Evolutionary conservation across 768 basidiomycete genomes (phyloP), one percentile per base, ranked within the genome.

Genomic region (Favolaschia claudopus): DNA sequence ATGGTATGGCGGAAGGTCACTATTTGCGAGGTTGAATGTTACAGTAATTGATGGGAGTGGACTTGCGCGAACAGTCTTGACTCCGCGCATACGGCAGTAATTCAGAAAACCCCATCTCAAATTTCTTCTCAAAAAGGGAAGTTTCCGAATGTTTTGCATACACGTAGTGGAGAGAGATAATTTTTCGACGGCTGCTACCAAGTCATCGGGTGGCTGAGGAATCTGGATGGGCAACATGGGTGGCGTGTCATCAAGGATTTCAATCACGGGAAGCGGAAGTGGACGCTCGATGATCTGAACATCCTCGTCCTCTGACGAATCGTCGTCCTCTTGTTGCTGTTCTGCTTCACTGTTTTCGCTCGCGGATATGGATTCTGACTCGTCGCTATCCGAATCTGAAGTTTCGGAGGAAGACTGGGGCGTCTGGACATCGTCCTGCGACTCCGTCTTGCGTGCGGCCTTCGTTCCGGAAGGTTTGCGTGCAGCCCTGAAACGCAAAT

Each of bases 51-150:
- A 40, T 4, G 43, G 29, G 25, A 10, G 6, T 4, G 14, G 2
- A 25, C 22, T 10, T 2, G 38, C 66, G 48, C 19, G 40, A 24
- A 50, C 46, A 12, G 72, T 73, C 4, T 76, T 73, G 25, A 88
- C 66, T 10, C 74, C 72, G 14, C 72, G 63, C 33, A 49, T 58
- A 27, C 51, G 60, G 66, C 86, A 89, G 20, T 75, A 75, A 19
- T 58, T 34, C n/a, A 52, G 58, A 65, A 89, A 89, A 1, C 84
- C 83, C 3, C 45, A 63, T 14, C 77, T 75, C 17, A 90, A 64
- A 62, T 83, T 85, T 12, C 85, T 82, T 25, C 69, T 73, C 20
- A 88, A 74, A 66, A 89, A 90, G 0, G 89, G 89, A 6, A 89
- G 76, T 47, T 73, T 74, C 15, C 59, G 62, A 12, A 73, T 72